A percentile compares a stretch with the other conserved stretches of the same genome.
phyloP scores from a whole-genome alignment of 495 filamentous ascomycete genomes.

The Sphaerosporella brunnea region DNA sequence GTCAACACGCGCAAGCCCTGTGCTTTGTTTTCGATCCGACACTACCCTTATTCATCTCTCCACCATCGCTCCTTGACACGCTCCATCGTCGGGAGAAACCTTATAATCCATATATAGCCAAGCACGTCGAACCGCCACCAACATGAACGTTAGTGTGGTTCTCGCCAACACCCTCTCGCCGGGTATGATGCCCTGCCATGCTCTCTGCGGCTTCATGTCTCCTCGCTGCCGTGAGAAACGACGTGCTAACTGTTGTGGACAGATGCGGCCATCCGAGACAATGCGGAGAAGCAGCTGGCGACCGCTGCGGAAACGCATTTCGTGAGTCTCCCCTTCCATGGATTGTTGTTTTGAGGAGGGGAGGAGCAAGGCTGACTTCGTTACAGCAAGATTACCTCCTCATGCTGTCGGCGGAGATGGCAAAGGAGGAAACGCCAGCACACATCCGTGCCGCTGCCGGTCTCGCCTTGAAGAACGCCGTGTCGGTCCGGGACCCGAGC shows the following conservation, averaged over 20 bases:
- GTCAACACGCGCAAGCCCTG: slow-evolving; percentile 2
- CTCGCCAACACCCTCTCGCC: slow-evolving; percentile 80
- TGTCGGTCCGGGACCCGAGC: slow-evolving; percentile 76
- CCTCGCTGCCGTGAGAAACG: not conserved
- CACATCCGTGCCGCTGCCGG: slow-evolving; percentile 82
- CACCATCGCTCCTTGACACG: not conserved
- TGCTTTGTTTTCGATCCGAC: not conserved
- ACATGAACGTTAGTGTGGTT: slow-evolving; percentile 67
- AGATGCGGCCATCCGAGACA: slow-evolving; percentile 80
- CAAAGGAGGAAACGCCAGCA: slow-evolving; percentile 66
- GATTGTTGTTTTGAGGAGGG: slow-evolving; percentile 4
- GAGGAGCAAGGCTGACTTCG: slow-evolving; percentile 14
- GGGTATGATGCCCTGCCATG: slow-evolving; percentile 37
- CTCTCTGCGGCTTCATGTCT: slow-evolving; percentile 7
- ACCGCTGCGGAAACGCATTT: slow-evolving; percentile 88
- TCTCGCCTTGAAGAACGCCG: slow-evolving; percentile 93
- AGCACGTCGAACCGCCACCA: slow-evolving; percentile 19
- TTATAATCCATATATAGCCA: not conserved
- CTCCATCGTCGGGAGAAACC: not conserved
- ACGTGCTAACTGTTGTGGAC: slow-evolving; percentile 21
- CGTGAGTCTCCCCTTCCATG: slow-evolving; percentile 41
- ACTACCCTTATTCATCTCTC: not conserved
- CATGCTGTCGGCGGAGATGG: slow-evolving; percentile 78
- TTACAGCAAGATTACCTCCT: slow-evolving; percentile 69
- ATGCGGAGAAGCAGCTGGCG: slow-evolving; percentile 81